Conservation (phyloP, 139 green algal genomes). For the Tetraselmis striata region DNA sequence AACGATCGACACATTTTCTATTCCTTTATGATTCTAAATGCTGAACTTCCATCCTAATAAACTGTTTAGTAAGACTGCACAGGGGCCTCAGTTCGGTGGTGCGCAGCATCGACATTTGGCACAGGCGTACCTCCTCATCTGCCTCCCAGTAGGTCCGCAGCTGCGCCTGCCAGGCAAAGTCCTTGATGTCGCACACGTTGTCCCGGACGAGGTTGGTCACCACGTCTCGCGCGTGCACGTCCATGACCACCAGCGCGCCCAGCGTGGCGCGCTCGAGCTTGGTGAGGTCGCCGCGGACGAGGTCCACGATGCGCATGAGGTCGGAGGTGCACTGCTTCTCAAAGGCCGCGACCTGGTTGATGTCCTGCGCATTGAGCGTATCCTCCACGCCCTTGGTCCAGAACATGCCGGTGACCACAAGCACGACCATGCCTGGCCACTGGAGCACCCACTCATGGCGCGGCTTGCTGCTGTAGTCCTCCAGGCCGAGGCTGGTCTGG, state of each 20-base stretch:
- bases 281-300: conserved; percentile 57
- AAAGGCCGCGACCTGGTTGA: conserved; percentile 38
- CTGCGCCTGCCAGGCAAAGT: conserved; percentile 72
- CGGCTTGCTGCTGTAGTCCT: conserved; percentile 36
- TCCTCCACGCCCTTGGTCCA: conserved; percentile 48
- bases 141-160: conserved; percentile 66
- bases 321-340: conserved; percentile 52
- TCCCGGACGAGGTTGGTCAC: conserved; percentile 42
- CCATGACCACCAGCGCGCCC: conserved; percentile 57
- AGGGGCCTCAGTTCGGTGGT: too few relatives aligned
- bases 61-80: too few relatives aligned
- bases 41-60: too few relatives aligned
- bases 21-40: too few relatives aligned
- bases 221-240: conserved; percentile 57
- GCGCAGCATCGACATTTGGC: too few relatives aligned
- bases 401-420: conserved; percentile 51
- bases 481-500: conserved; percentile 40
- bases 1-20: too few relatives aligned
- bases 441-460: conserved; percentile 61
- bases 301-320: conserved; percentile 61
- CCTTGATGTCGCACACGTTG: conserved; percentile 48
- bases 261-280: conserved; percentile 49
- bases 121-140: conserved; percentile 36
- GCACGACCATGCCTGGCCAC: conserved; percentile 63
- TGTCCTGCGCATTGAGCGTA: conserved; percentile 6